phyloP scores from a whole-genome alignment of 2,329 filamentous ascomycete species.

The Ilyonectria robusta region DNA sequence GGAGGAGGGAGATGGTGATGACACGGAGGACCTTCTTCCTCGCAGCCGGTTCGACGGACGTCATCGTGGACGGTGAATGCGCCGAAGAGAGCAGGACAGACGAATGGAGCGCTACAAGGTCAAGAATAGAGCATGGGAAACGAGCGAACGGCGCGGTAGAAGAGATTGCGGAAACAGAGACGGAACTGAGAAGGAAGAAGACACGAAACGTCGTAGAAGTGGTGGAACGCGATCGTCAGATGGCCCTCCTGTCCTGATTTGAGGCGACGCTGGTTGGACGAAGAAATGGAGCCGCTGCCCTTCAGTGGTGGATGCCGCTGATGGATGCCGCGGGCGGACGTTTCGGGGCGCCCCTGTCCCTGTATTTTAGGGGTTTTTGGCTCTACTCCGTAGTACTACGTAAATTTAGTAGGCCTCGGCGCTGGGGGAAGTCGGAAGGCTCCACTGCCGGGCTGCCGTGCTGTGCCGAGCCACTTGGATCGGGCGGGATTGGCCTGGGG shows the following conservation, averaged over 20 bases:
- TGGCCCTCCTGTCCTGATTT: slow-evolving; percentile 30
- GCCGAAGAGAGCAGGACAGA: slow-evolving; percentile 21
- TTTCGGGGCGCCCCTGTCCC: slow-evolving; percentile 7
- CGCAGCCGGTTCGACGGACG: slow-evolving; percentile 64
- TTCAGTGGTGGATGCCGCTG: slow-evolving; percentile 1
- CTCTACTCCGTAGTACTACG: background rate
- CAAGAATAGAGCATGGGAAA: background rate
- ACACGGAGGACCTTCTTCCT: slow-evolving; percentile 89
- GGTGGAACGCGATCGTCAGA: slow-evolving; percentile 42
- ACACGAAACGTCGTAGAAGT: slow-evolving; percentile 34
- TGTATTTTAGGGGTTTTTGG: background rate
- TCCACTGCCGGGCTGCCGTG: background rate
- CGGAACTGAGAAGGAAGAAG: slow-evolving; percentile 2
- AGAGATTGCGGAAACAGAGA: slow-evolving; percentile 1
- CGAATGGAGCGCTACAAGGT: background rate
- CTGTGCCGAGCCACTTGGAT: slow-evolving; percentile 9
- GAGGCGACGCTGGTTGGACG: slow-evolving; percentile 33
- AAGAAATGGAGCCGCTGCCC: slow-evolving; percentile 1
- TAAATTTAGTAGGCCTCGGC: no score
- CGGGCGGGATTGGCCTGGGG: background rate
- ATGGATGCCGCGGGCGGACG: background rate
- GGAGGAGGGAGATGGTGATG: slow-evolving; percentile 88
- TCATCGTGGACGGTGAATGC: slow-evolving; percentile 52
- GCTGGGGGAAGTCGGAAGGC: background rate
- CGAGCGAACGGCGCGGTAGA: slow-evolving; percentile 2